Evolutionary conservation across 352 stramenopile genomes (phyloP), one percentile per base, ranked within the genome.

Genomic region (Peronospora destructor): DNA sequence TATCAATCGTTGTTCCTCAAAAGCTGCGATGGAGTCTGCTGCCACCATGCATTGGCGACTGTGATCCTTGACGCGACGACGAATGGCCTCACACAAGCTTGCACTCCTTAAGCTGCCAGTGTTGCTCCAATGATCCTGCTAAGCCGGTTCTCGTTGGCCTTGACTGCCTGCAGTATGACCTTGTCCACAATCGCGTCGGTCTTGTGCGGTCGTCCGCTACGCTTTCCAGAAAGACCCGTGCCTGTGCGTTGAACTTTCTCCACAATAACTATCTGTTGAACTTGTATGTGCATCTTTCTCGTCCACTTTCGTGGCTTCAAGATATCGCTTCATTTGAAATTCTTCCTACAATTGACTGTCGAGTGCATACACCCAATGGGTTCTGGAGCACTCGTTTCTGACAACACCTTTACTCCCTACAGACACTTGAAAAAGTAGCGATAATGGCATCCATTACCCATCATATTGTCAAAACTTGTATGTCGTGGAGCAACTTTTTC

Each of bases 151-250:
- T 73, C 60, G 47, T 84, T 82, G 1, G 41, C 44, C 47, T 74
- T 71, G 13, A 86, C 72, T 0, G 68, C 74, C 45, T 85, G 66
- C 19, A 84, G 38, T 33, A 88, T 86, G 30, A 85, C 71, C n/a
- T 25, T 76, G 72, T 86, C 74, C 19, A 85, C 55, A 11, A 83
- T 73, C 16, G 74, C 62, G 51, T 86, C 69, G 3, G 74, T 86
- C 53, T 85, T 85, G 19, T 3, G n/a, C n/a, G n/a, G n/a, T n/a
- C n/a, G n/a, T n/a, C n/a, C n/a, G n/a, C 19, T 86, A 17, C 77
- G 74, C 12, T 71, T 71, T 6, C 64, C 71, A 6, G 70, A 71
- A 0, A 73, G n/a, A 32, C 82, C 65, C 1, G 54, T 65, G 10
- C 74, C 77, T 8, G 74, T 88, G 23, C 72, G 65, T 29, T 71